phyloP scores from a whole-genome alignment of 306 rosid genomes.

The Ormosia semicastrata region DNA sequence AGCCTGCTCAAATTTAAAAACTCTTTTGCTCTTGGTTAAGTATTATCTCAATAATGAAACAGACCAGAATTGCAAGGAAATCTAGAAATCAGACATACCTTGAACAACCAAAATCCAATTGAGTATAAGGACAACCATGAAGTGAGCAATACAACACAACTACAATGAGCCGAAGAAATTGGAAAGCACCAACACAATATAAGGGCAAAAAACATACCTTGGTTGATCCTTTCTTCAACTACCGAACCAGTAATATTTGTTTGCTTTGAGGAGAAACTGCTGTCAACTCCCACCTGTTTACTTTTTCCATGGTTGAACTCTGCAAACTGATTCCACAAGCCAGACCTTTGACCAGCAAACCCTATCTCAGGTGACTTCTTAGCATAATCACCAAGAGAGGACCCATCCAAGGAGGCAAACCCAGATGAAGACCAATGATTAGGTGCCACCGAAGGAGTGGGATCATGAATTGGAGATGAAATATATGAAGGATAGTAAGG shows the following conservation, averaged over 20 bases:
- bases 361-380: conserved; percentile 35
- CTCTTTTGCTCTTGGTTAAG: background rate
- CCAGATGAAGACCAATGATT: conserved; percentile 45
- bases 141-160: background rate
- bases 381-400: conserved; percentile 36
- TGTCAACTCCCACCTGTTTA: conserved; percentile 39
- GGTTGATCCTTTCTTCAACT: conserved; percentile 37
- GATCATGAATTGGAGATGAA: conserved; percentile 38
- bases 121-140: background rate
- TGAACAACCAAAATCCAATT: background rate
- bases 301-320: conserved; percentile 48
- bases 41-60: background rate
- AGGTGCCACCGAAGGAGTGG: conserved; percentile 31
- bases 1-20: background rate
- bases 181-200: background rate
- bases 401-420: conserved; percentile 30
- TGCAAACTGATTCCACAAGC: conserved; percentile 43
- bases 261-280: conserved; percentile 39
- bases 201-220: conserved; percentile 41
- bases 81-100: background rate
- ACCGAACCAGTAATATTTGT: conserved; percentile 19
- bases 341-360: conserved; percentile 33
- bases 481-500: conserved; percentile 48
- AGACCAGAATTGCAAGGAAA: background rate
- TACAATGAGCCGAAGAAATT: background rate